These are phyloP conservation scores for Spatholobus suberectus DNA, from an alignment of 306 rosid genomes.

Conservation along the genomic window DNA sequence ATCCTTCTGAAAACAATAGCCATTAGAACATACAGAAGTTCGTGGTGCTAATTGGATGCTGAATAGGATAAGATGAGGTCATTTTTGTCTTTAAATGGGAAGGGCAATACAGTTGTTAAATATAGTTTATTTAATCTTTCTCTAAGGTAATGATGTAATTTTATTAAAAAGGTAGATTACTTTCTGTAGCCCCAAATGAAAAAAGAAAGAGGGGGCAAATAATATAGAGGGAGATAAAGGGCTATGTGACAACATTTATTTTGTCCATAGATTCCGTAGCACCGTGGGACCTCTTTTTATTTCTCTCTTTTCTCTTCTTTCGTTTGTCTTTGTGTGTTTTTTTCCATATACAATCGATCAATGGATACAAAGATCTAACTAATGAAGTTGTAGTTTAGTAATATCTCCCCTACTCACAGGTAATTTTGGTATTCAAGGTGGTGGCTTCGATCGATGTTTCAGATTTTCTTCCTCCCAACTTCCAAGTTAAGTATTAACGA, in stretches of 20 bases:
- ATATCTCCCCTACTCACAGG: not conserved
- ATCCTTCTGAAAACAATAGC: not conserved
- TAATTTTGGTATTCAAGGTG: not conserved
- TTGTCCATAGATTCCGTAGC: not conserved
- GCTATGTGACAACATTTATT: not conserved
- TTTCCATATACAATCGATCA: not conserved
- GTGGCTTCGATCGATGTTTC: not conserved
- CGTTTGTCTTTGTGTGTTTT: not conserved
- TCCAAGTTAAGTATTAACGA: no score
- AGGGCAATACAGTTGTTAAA: not conserved
- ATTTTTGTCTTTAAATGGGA: not conserved
- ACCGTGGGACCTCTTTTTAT: not conserved
- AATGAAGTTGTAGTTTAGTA: not conserved
- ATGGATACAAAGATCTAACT: not conserved
- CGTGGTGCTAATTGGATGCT: not conserved
- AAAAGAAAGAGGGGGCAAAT: not conserved
- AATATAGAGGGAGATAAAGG: not conserved
- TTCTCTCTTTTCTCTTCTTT: not conserved
- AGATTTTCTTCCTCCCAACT: not conserved
- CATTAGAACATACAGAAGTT: not conserved
- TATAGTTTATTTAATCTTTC: not conserved
- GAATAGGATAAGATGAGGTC: not conserved
- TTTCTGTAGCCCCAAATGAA: not conserved
- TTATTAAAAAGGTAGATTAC: not conserved
- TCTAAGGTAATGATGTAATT: not conserved